Evolutionary conservation across 306 rosid genomes (phyloP).

Genomic region (Pyrus betulifolia): DNA sequence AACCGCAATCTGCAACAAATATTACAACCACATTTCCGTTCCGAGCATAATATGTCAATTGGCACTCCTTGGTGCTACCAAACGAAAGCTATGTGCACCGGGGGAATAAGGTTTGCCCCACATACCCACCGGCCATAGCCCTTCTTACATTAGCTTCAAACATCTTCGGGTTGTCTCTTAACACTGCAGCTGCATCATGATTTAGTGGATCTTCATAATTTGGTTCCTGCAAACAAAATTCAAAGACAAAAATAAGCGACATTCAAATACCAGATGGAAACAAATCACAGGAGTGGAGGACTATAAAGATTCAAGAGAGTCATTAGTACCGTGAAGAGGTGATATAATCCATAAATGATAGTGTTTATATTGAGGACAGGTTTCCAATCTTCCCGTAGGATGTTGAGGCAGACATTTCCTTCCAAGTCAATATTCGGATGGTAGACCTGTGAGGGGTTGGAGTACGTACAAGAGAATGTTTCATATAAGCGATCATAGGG

Average conservation of each 20-base stretch:
- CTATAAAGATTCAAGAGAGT: background rate
- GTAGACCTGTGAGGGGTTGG: conserved; percentile 38
- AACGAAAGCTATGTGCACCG: conserved; percentile 31
- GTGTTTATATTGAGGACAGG: conserved; percentile 48
- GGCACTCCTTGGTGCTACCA: background rate
- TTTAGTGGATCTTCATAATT: conserved; percentile 48
- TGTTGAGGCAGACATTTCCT: conserved; percentile 61
- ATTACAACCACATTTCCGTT: background rate
- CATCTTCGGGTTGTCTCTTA: conserved; percentile 46
- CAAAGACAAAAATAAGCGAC: background rate
- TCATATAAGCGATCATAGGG: background rate
- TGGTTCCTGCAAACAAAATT: conserved; percentile 29
- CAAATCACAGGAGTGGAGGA: background rate
- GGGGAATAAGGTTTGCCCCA: conserved; percentile 41
- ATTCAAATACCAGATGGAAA: background rate
- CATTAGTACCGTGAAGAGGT: conserved; percentile 43
- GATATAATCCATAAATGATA: conserved; percentile 42
- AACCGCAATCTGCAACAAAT: background rate
- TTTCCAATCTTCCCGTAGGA: conserved; percentile 58
- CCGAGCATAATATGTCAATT: background rate
- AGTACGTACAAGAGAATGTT: background rate
- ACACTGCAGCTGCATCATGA: conserved; percentile 49
- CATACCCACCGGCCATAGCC: conserved; percentile 59
- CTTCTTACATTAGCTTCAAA: conserved; percentile 51
- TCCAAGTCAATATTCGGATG: conserved; percentile 67